A percentile compares a stretch with the other conserved stretches of the same genome.
These are phyloP conservation scores for Pleurotus cornucopiae DNA, from an alignment of 768 basidiomycete genomes.

Conservation along the genomic window DNA sequence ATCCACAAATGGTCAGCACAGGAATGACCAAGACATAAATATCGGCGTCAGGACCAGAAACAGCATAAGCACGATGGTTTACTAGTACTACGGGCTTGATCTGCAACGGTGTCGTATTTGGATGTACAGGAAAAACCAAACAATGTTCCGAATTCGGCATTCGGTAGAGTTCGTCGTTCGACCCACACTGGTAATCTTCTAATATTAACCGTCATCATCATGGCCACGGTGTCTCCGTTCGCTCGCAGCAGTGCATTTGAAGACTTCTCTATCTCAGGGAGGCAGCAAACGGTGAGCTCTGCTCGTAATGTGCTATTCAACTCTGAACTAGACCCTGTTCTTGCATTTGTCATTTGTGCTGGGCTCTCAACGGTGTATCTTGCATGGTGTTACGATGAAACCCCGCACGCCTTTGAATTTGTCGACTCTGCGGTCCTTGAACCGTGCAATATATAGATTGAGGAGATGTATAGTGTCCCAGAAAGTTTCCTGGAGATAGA, in stretches of 20 bases:
- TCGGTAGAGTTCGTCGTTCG: too few relatives aligned
- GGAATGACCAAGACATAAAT: too few relatives aligned
- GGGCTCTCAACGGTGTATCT: neutral
- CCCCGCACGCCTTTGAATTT: neutral
- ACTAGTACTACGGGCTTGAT: too few relatives aligned
- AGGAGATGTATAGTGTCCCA: constrained; percentile 98
- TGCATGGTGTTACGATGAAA: neutral
- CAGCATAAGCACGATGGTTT: too few relatives aligned
- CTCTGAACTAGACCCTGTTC: neutral
- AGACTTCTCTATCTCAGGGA: constrained; percentile 41
- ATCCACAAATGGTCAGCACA: too few relatives aligned
- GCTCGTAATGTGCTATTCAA: neutral
- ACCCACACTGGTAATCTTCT: too few relatives aligned
- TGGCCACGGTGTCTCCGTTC: constrained; percentile 52
- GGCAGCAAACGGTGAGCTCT: constrained; percentile 54
- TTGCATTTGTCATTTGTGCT: neutral
- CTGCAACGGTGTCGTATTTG: too few relatives aligned
- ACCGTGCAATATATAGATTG: constrained; percentile 53
- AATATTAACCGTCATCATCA: constrained; percentile 10
- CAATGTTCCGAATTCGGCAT: too few relatives aligned
- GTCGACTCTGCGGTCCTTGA: neutral
- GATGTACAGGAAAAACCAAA: too few relatives aligned
- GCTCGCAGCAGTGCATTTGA: constrained; percentile 59
- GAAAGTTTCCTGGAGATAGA: constrained; percentile 98
- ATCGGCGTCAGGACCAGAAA: too few relatives aligned